Percentiles rank a stretch among this genome's conserved stretches.
These are phyloP conservation scores for Didymella segeticola DNA, from an alignment of 2,329 filamentous ascomycete species.

Conservation along the genomic window DNA sequence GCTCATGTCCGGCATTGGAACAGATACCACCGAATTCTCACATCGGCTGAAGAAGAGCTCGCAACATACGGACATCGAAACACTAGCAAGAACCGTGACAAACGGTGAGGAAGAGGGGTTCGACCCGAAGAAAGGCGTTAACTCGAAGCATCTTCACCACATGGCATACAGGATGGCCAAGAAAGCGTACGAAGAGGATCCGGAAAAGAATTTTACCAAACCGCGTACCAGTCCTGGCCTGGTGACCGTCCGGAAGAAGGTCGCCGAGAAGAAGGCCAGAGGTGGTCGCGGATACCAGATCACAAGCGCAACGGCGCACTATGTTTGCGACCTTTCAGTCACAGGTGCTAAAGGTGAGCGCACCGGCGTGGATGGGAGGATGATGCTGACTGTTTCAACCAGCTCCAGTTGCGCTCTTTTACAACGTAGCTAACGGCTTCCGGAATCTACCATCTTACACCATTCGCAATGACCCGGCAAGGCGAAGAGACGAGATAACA, in stretches of 20 bases:
- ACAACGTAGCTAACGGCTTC: conserved; percentile 30
- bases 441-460: conserved; percentile 26
- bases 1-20: conserved; percentile 16
- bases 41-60: conserved; percentile 16
- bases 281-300: conserved; percentile 23
- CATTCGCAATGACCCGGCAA: conserved; percentile 21
- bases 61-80: neutral
- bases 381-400: neutral
- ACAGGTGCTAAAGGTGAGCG: conserved; percentile 19
- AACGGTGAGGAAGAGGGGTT: neutral
- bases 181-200: conserved; percentile 20
- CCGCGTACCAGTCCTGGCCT: neutral
- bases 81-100: neutral
- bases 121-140: conserved; percentile 5
- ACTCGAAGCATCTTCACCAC: conserved; percentile 15
- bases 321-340: conserved; percentile 19
- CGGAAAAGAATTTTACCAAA: conserved; percentile 14
- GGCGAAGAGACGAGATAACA: conserved; percentile 53
- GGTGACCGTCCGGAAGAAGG: conserved; percentile 3
- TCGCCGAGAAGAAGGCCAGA: conserved; percentile 14
- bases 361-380: fast-evolving
- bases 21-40: conserved; percentile 20
- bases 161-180: conserved; percentile 27
- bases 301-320: conserved; percentile 22
- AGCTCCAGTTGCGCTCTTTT: conserved; percentile 31